These are phyloP conservation scores for Phalaenopsis equestris DNA, from an alignment of 106 monocot species.

Conservation along the genomic window DNA sequence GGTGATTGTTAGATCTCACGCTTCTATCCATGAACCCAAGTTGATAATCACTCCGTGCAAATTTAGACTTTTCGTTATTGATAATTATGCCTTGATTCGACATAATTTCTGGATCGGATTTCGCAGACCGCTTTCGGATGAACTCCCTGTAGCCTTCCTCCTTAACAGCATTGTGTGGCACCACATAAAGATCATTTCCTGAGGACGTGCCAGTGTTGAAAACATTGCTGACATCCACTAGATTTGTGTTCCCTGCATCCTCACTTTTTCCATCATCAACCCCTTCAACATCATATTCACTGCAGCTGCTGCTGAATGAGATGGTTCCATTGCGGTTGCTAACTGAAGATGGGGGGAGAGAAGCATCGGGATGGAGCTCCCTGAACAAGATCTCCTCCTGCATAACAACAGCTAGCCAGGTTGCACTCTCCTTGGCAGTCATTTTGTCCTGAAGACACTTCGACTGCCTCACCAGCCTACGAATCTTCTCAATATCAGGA, in stretches of 20 bases:
- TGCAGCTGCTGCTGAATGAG: slow-evolving; percentile 28
- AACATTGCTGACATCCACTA: background rate
- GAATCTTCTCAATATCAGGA: slow-evolving; percentile 24
- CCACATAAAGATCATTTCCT: background rate
- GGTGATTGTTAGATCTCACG: slow-evolving; percentile 29
- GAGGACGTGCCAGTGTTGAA: background rate
- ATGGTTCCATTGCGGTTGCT: slow-evolving; percentile 10
- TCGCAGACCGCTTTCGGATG: slow-evolving; percentile 32
- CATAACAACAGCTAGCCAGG: slow-evolving; percentile 23
- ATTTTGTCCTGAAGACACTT: slow-evolving; percentile 28
- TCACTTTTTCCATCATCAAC: slow-evolving; percentile 11
- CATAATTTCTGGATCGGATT: slow-evolving; percentile 12
- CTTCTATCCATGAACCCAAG: slow-evolving; percentile 20
- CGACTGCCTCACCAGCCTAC: slow-evolving; percentile 23
- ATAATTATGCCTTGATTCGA: slow-evolving; percentile 23
- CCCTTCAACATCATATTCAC: slow-evolving; percentile 50
- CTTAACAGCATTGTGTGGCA: slow-evolving; percentile 11
- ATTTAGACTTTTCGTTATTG: slow-evolving; percentile 25
- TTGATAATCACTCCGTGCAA: slow-evolving; percentile 14
- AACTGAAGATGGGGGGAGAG: slow-evolving; percentile 7
- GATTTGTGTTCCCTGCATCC: slow-evolving; percentile 11
- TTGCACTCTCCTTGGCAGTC: slow-evolving; percentile 23
- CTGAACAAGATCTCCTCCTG: slow-evolving; percentile 38
- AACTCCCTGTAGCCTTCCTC: slow-evolving; percentile 26
- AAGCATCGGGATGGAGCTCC: slow-evolving; percentile 32